Conservation (phyloP, 371 early-diverging fungal genomes). For the Rhizomucor pusillus region DNA sequence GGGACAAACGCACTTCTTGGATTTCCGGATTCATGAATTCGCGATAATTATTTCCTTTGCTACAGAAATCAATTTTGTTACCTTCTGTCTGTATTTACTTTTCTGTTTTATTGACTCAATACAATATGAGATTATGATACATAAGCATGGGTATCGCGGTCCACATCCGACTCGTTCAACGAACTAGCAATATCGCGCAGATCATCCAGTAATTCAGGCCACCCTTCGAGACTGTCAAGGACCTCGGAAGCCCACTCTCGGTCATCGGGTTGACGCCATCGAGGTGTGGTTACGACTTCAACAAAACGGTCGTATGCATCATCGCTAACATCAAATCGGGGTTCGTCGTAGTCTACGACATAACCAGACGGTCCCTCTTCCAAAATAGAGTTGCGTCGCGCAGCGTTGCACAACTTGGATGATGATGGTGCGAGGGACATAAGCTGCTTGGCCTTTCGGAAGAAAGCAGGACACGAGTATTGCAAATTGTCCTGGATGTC, state of each 20-base stretch:
- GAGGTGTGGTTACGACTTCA: conserved; percentile 23
- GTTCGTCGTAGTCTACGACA: conserved; percentile 12
- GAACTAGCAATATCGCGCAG: conserved; percentile 21
- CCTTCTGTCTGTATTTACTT: too few species aligned
- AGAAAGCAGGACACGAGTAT: conserved; percentile 30
- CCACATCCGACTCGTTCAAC: conserved; percentile 2
- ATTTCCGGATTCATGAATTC: conserved; percentile 38
- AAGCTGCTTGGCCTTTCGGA: conserved; percentile 32
- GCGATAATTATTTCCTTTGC: conserved; percentile 16
- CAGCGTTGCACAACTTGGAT: conserved; percentile 18
- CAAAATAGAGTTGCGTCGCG: conserved; percentile 37
- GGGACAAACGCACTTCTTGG: conserved; percentile 47
- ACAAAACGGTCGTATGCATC: conserved; percentile 19
- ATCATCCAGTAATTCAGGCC: conserved; percentile 39
- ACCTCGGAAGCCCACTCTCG: conserved; percentile 31
- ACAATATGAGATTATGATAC: neutral
- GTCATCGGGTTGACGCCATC: conserved; percentile 45
- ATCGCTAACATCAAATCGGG: conserved; percentile 5
- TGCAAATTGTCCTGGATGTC: conserved; percentile 27
- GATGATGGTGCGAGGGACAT: conserved; percentile 30
- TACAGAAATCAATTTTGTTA: too few species aligned
- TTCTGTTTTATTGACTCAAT: neutral
- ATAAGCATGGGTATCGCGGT: neutral
- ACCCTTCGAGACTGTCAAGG: conserved; percentile 30
- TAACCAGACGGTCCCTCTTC: conserved; percentile 26